These are phyloP conservation scores for Aechmea fasciata DNA, from an alignment of 176 grass and related monocot species.

Conservation along the genomic window DNA sequence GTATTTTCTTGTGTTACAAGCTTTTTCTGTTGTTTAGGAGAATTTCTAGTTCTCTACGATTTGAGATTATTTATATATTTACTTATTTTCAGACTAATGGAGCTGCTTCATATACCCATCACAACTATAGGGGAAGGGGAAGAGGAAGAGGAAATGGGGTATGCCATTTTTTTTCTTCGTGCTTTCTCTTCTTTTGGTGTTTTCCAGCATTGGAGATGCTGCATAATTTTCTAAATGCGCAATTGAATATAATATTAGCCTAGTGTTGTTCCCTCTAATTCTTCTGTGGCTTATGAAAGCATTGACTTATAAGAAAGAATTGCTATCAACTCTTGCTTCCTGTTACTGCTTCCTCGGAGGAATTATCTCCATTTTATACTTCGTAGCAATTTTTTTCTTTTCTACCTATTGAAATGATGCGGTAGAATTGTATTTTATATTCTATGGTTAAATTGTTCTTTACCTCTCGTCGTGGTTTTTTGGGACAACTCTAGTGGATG, in stretches of 20 bases:
- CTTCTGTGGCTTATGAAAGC: not conserved
- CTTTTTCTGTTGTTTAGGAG: not conserved
- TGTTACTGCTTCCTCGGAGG: not conserved
- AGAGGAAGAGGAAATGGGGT: constrained; percentile 68
- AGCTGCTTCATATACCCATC: constrained; percentile 36
- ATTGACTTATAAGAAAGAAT: not conserved
- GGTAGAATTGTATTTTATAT: too few species aligned
- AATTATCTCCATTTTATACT: not conserved
- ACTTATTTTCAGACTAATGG: constrained; percentile 50
- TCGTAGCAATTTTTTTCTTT: not conserved
- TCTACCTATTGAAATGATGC: too few species aligned
- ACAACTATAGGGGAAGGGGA: constrained; percentile 58
- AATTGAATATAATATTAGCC: not conserved
- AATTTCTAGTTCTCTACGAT: not conserved
- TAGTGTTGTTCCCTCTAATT: not conserved
- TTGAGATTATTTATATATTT: not conserved
- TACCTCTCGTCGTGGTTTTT: too few species aligned
- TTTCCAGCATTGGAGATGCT: not conserved
- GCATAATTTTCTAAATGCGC: constrained; percentile 1
- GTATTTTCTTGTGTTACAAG: not conserved
- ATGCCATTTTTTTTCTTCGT: constrained; percentile 16
- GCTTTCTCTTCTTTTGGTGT: not conserved
- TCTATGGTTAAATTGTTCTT: too few species aligned
- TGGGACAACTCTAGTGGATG: too few species aligned
- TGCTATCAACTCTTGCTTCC: not conserved